phyloP scores from a whole-genome alignment of 2,329 filamentous ascomycete genomes.

The Colletotrichum viniferum region DNA sequence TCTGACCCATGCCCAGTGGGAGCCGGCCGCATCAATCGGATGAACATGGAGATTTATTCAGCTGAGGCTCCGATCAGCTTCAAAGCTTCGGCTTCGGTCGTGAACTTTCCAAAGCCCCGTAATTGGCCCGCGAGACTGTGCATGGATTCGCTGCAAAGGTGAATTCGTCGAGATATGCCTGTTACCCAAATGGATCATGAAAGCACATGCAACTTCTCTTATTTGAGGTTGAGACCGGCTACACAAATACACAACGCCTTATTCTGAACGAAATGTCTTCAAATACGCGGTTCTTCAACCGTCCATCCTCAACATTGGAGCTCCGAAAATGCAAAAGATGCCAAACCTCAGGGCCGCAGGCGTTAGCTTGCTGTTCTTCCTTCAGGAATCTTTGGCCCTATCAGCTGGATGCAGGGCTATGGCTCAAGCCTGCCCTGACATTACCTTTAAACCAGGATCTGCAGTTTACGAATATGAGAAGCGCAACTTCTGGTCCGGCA shows the following conservation, averaged over 20 bases:
- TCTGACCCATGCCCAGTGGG: background rate
- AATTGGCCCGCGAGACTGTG: background rate
- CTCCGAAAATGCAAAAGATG: too few species aligned
- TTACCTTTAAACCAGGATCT: background rate
- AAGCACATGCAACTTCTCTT: too few species aligned
- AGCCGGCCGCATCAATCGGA: background rate
- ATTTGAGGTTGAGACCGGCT: too few species aligned
- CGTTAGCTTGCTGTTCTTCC: background rate
- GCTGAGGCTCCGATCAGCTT: background rate
- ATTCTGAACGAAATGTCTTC: too few species aligned
- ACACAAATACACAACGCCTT: too few species aligned
- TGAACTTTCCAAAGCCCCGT: background rate
- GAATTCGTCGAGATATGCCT: too few species aligned
- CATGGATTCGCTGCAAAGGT: background rate
- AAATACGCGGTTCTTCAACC: too few species aligned
- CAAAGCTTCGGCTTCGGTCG: background rate
- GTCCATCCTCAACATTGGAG: too few species aligned
- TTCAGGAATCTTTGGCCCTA: background rate
- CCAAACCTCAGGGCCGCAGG: background rate
- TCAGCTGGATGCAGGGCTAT: background rate
- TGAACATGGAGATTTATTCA: background rate
- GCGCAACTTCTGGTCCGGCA: background rate
- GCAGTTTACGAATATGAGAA: background rate
- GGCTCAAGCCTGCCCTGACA: fast-evolving
- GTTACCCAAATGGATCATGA: too few species aligned